Base-by-base conservation (phyloP, 192 early-diverging fungal species). In the Spinellus fusiger region DNA sequence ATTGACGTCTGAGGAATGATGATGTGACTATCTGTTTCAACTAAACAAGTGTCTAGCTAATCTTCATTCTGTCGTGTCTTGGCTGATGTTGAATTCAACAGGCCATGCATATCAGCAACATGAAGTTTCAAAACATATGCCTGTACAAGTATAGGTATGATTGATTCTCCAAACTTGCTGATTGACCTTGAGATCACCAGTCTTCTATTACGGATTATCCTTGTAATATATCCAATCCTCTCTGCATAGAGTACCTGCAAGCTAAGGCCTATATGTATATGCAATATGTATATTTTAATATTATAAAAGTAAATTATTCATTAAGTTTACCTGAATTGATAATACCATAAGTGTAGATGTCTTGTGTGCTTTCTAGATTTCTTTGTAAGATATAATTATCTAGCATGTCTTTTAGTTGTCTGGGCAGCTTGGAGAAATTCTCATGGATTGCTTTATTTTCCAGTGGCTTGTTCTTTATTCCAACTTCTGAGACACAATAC, bases 11-110 rank as follows among this genome's bases (percentile, higher is more conserved):
- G n/a, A n/a, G n/a, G n/a, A n/a, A n/a, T n/a, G n/a, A n/a, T n/a
- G n/a, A n/a, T n/a, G n/a, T n/a, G n/a, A n/a, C 27, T 52, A 52
- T 52, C 50, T 52, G 50, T 52, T 52, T 52, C 50, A 52, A 52
- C 50, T 52, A 52, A 28, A 52, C 50, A 52, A 52, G 20, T 52
- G 26, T 52, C 50, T 49, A 52, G 26, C 50, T 26, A 52, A 52
- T 23, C 23, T 52, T 52, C 50, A 52, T 52, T 23, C 28, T 27
- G 23, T 23, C 6, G 26, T 20, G 50, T 28, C 50, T 52, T 52
- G 50, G 20, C 23, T 28, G 26, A 28, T 27, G 50, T 27, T 27
- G 50, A 52, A 52, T 52, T 52, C 50, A 52, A 28, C 27, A 52
- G 50, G 50, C 28, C 26, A 52, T 52, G 23, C 4, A 52, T 52